Conservation (phyloP, 2,329 filamentous ascomycete genomes). For the Myriosclerotinia duriaeana region DNA sequence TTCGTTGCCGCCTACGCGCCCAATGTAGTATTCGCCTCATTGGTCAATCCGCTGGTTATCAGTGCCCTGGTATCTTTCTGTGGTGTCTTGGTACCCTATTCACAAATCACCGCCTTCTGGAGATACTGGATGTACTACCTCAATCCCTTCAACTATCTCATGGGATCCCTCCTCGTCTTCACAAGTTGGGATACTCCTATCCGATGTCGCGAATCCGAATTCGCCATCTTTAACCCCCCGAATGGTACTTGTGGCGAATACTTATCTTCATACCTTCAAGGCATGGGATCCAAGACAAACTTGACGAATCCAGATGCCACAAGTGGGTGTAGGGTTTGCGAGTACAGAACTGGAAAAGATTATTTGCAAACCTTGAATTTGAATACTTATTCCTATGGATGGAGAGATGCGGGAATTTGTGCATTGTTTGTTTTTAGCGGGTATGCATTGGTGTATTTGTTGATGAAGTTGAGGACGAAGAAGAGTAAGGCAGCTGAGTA, state of each 20-base stretch:
- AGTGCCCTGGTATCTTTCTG: slow-evolving; percentile 67
- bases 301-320: slow-evolving; percentile 61
- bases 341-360: slow-evolving; percentile 57
- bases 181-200: slow-evolving; percentile 50
- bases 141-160: slow-evolving; percentile 62
- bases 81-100: slow-evolving; percentile 71
- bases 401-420: slow-evolving; percentile 60
- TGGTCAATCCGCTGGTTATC: slow-evolving; percentile 57
- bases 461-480: slow-evolving; percentile 52
- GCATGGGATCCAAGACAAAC: slow-evolving; percentile 49
- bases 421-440: slow-evolving; percentile 46
- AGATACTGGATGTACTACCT: slow-evolving; percentile 51
- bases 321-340: slow-evolving; percentile 58
- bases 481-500: slow-evolving; percentile 46
- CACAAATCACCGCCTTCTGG: slow-evolving; percentile 68
- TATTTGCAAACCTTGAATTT: slow-evolving; percentile 62
- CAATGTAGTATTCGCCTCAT: slow-evolving; percentile 58
- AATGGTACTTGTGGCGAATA: slow-evolving; percentile 61
- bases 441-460: slow-evolving; percentile 47
- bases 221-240: slow-evolving; percentile 45
- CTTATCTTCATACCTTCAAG: slow-evolving; percentile 51
- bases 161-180: slow-evolving; percentile 56
- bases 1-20: slow-evolving; percentile 63
- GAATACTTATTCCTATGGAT: slow-evolving; percentile 60
- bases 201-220: slow-evolving; percentile 49